Evolutionary conservation across 2,329 filamentous ascomycete genomes (phyloP), one percentile per base, ranked within the genome.

Genomic region (Arthrobotrys conoides): DNA sequence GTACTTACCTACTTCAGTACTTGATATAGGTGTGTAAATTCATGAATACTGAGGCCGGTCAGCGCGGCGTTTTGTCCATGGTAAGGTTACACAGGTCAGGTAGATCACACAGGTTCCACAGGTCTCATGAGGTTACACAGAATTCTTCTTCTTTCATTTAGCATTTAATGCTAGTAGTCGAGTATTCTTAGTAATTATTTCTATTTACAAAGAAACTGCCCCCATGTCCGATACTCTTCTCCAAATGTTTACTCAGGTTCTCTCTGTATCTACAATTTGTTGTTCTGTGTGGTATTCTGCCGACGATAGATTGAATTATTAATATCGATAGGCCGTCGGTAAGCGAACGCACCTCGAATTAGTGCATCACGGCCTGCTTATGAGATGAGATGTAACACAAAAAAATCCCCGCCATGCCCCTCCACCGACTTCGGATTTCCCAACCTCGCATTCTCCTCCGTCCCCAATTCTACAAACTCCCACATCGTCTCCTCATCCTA

Each of bases 331-430:
- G 57, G 57, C 57, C 57, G 57, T 61, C 57, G 57, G 57, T 61
- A 61, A 61, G 57, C 57, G 57, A 61, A 22, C 4, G 30, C 12
- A 41, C n/a, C 12, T 61, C 44, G 57, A 44, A 61, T 18, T 44
- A 30, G 36, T 16, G 36, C 57, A 41, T 61, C 57, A 24, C 36
- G 14, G 33, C 20, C 57, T 44, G 36, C 57, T 44, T 61, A 61
- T 61, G 57, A 61, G 36, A 61, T 61, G 57, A 61, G 36, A 61
- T 61, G 57, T 61, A 61, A 61, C 57, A 61, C 57, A 61, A 44
- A 61, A 61, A 44, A 61, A 16, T 27, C 57, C 57, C 57, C 57
- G 57, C 57, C 57, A 72, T 57, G 59, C 24, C 64, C 48, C 59
- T 72, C 36, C 57, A 64, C 68, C 69, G 59, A 65, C 24, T 57